Conservation (phyloP, 495 filamentous ascomycete species). For the Trichoderma parareesei region DNA sequence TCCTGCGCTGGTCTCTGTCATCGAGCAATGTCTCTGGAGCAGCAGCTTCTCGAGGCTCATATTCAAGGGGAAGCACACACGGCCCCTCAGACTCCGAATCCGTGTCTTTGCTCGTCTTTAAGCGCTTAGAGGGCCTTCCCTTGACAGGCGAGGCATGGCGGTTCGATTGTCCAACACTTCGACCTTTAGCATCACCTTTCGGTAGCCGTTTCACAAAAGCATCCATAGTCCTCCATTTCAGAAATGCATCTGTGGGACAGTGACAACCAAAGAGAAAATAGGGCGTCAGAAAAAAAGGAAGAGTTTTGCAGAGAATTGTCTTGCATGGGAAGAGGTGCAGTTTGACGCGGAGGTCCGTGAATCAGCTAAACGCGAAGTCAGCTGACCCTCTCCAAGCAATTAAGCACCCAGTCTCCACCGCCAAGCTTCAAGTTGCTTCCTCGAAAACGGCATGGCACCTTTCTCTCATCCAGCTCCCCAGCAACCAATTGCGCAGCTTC, state of each 20-base stretch:
- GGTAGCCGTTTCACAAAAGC: slow-evolving; percentile 11
- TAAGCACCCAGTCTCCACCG: not conserved
- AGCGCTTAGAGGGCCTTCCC: not conserved
- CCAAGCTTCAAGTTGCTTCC: not conserved
- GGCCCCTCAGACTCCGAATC: slow-evolving; percentile 1
- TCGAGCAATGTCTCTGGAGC: slow-evolving; percentile 7
- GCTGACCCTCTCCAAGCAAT: slow-evolving; percentile 5
- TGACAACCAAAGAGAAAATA: not conserved
- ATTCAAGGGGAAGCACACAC: not conserved
- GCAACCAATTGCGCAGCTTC: slow-evolving; percentile 4
- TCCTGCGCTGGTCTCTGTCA: slow-evolving; percentile 16
- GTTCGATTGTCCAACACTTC: slow-evolving; percentile 16
- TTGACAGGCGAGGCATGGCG: not conserved
- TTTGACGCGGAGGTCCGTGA: slow-evolving; percentile 2
- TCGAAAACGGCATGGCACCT: not conserved
- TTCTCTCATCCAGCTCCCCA: slow-evolving; percentile 3
- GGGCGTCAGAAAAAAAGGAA: not conserved
- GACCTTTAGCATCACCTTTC: slow-evolving; percentile 23
- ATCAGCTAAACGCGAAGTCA: slow-evolving; percentile 11
- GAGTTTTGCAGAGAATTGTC: too few species aligned
- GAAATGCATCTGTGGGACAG: not conserved
- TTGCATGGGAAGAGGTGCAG: not conserved
- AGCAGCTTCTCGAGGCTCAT: not conserved
- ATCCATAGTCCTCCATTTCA: slow-evolving; percentile 4
- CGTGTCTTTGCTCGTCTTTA: not conserved